A percentile compares a stretch with the other conserved stretches of the same genome.
Conservation (phyloP, 345 rosid genomes). For the Nephelium lappaceum region DNA sequence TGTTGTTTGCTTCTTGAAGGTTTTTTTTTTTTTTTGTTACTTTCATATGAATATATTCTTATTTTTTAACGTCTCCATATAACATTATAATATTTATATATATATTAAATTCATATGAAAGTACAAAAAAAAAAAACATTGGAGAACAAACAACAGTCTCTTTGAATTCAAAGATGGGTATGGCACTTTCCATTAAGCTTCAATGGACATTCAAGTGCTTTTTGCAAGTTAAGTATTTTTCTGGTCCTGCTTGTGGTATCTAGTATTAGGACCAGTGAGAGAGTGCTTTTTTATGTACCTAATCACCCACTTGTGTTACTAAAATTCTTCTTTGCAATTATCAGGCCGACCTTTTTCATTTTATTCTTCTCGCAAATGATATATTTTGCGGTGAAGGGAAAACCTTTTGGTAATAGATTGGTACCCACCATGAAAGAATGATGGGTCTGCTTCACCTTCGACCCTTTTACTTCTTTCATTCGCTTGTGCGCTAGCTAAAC, state of each 20-base stretch:
- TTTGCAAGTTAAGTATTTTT: neutral
- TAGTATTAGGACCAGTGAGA: neutral
- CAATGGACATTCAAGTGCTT: conserved; percentile 2
- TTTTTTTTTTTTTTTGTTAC: too few species aligned
- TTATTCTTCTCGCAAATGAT: neutral
- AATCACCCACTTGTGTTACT: neutral
- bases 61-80: too few species aligned
- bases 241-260: neutral
- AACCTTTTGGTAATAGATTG: neutral
- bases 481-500: neutral
- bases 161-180: neutral
- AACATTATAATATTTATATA: too few species aligned
- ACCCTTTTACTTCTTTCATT: neutral
- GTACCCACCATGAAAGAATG: neutral
- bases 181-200: neutral
- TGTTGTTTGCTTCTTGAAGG: too few species aligned
- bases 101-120: too few species aligned
- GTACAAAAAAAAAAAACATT: too few species aligned
- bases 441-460: neutral
- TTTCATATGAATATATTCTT: too few species aligned
- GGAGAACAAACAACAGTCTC: too few species aligned
- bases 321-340: neutral
- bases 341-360: neutral
- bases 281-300: neutral
- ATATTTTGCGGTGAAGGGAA: conserved; percentile 7